phyloP scores from a whole-genome alignment of 2,329 filamentous ascomycete genomes.

The Penicillium sp. region DNA sequence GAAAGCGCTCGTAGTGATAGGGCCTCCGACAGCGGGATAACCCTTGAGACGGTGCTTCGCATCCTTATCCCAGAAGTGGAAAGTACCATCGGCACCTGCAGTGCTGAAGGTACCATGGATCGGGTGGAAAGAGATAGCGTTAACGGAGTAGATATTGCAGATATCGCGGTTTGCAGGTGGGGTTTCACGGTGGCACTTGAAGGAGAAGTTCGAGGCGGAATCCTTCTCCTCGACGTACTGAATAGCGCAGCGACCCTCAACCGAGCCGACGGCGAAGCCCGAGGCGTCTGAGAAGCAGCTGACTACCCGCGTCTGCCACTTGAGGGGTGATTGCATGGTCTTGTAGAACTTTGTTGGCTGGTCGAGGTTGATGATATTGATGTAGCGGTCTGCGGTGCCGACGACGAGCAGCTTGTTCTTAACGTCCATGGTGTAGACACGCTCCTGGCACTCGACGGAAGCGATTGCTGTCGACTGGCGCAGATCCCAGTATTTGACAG shows the following conservation, averaged over 20 bases:
- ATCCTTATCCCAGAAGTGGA: conserved; percentile 76
- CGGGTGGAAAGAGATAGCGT: conserved; percentile 97
- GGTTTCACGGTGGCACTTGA: conserved; percentile 94
- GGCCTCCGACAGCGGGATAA: conserved; percentile 77
- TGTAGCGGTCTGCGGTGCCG: conserved; percentile 90
- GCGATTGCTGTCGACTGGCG: conserved; percentile 48
- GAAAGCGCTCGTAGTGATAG: conserved; percentile 89
- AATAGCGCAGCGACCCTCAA: conserved; percentile 95
- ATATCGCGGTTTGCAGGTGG: conserved; percentile 62
- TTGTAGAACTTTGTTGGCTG: conserved; percentile 92
- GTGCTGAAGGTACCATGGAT: conserved; percentile 98
- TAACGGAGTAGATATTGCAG: conserved; percentile 90
- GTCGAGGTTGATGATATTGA: conserved; percentile 89
- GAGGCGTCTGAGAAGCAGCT: conserved; percentile 90
- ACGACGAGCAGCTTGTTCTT: conserved; percentile 84
- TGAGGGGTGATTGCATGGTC: conserved; percentile 89
- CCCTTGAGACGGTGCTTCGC: conserved; percentile 87
- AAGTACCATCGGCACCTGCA: conserved; percentile 90
- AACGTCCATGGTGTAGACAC: conserved; percentile 83
- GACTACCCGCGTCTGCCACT: conserved; percentile 96
- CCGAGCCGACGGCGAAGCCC: conserved; percentile 92
- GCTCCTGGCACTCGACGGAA: conserved; percentile 49
- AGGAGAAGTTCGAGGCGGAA: conserved; percentile 87
- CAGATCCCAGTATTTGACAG: conserved; percentile 57
- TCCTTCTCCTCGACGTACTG: conserved; percentile 99